Conservation (phyloP, 2,329 filamentous ascomycete genomes). For the Pseudocercospora musae region DNA sequence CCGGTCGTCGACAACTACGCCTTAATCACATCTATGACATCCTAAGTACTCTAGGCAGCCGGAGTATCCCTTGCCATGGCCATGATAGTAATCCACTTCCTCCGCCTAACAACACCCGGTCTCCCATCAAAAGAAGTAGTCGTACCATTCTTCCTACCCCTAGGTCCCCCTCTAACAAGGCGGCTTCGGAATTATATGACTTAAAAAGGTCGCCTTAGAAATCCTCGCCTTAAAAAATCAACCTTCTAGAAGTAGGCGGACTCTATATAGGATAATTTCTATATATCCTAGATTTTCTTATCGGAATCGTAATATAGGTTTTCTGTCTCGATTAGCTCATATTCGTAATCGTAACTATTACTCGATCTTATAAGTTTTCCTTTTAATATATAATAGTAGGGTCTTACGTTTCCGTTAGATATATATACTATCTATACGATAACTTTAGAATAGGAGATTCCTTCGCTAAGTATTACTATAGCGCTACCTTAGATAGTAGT, state of each 20-base stretch:
- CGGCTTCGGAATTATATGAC: slow-evolving; percentile 57
- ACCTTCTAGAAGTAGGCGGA: slow-evolving; percentile 11
- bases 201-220: slow-evolving; percentile 44
- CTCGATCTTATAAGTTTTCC: slow-evolving; percentile 48
- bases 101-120: slow-evolving; percentile 64
- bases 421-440: slow-evolving; percentile 53
- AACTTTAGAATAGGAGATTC: slow-evolving; percentile 50
- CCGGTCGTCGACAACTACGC: slow-evolving; percentile 61
- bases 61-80: slow-evolving; percentile 59
- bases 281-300: slow-evolving; percentile 57
- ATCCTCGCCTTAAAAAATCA: slow-evolving; percentile 39
- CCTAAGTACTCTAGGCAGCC: slow-evolving; percentile 68
- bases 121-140: slow-evolving; percentile 66
- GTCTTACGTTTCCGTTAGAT: slow-evolving; percentile 57
- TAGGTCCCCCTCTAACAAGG: slow-evolving; percentile 67
- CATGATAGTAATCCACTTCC: slow-evolving; percentile 67
- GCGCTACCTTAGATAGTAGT: slow-evolving; percentile 57
- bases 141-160: slow-evolving; percentile 64
- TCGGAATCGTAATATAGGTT: slow-evolving; percentile 56
- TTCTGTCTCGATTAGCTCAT: slow-evolving; percentile 56
- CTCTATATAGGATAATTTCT: slow-evolving; percentile 51
- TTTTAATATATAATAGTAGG: slow-evolving; percentile 64
- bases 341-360: slow-evolving; percentile 52
- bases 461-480: slow-evolving; percentile 52
- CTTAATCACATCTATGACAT: slow-evolving; percentile 59